Conservation (phyloP, 2,329 filamentous ascomycete genomes). For the Zymoseptoria pseudotritici region DNA sequence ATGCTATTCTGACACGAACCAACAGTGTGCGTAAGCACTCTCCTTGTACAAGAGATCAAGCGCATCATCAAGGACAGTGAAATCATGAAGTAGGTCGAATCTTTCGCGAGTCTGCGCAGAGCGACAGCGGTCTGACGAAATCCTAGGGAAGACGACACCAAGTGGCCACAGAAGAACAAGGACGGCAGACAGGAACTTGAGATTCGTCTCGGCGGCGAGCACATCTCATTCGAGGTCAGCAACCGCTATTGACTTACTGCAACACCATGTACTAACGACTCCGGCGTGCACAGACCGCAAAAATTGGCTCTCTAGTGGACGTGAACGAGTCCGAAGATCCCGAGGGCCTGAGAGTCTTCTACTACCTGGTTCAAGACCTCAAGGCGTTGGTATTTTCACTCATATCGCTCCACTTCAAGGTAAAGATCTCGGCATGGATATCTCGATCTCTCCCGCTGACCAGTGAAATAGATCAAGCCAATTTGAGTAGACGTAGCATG, state of each 20-base stretch:
- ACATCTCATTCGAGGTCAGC: conserved; percentile 91
- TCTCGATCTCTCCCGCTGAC: background rate
- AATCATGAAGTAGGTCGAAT: conserved; percentile 70
- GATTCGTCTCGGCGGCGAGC: conserved; percentile 85
- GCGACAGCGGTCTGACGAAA: background rate
- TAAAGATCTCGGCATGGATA: conserved; percentile 23
- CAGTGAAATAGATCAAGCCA: conserved; percentile 24
- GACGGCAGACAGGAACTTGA: conserved; percentile 95
- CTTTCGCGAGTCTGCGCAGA: conserved; percentile 7
- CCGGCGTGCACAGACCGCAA: conserved; percentile 64
- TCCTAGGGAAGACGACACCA: conserved; percentile 85
- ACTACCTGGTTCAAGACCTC: conserved; percentile 95
- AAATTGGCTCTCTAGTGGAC: conserved; percentile 94
- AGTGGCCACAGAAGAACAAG: conserved; percentile 99
- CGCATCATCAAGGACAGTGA: conserved; percentile 95
- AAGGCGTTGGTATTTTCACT: conserved; percentile 95
- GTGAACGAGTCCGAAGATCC: conserved; percentile 94
- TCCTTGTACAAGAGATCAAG: conserved; percentile 89
- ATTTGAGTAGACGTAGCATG: conserved; percentile 16
- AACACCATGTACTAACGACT: conserved; percentile 13
- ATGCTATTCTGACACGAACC: background rate
- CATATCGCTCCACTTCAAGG: conserved; percentile 96
- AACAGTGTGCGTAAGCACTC: conserved; percentile 88
- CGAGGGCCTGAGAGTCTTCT: conserved; percentile 92
- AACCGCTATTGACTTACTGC: background rate